A percentile compares a stretch with the other conserved stretches of the same genome.
Conservation (phyloP, 2,329 filamentous ascomycete genomes). For the Epichloe scottii region DNA sequence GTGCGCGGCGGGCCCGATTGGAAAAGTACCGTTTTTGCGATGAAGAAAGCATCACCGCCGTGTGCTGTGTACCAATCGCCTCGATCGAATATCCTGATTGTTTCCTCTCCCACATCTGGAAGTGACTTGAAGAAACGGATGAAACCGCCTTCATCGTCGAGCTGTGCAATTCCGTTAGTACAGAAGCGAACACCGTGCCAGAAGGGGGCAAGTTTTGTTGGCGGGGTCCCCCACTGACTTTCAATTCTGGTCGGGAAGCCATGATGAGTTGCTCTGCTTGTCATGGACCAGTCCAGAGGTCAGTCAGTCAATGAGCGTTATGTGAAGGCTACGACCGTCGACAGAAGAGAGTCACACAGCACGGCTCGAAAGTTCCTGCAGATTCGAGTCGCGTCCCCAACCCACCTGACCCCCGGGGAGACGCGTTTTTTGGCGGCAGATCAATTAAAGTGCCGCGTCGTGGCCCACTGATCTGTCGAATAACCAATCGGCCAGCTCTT, state of each 20-base stretch:
- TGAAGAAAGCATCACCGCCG: conserved; percentile 71
- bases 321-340: not conserved
- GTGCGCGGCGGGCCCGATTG: not conserved
- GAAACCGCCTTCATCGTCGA: conserved; percentile 94
- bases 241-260: conserved; percentile 61
- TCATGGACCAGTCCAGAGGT: not conserved
- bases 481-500: not conserved
- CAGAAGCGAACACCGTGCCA: not conserved
- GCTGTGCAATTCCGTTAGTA: conserved; percentile 32
- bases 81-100: conserved; percentile 83
- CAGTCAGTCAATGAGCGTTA: not conserved
- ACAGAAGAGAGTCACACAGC: not conserved
- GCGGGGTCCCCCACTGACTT: conserved; percentile 31
- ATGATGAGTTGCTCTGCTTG: conserved; percentile 29
- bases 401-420: conserved; percentile 5
- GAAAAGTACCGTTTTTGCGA: conserved; percentile 56
- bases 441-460: conserved; percentile 11
- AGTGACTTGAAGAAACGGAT: conserved; percentile 94
- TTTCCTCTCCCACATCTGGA: conserved; percentile 55
- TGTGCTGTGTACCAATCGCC: conserved; percentile 96
- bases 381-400: conserved; percentile 5
- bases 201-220: not conserved
- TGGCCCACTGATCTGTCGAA: not conserved
- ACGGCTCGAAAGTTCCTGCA: not conserved
- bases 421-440: conserved; percentile 10